These are phyloP conservation scores for Carex kokanica DNA, from an alignment of 176 grass and related monocot species.

Conservation along the genomic window DNA sequence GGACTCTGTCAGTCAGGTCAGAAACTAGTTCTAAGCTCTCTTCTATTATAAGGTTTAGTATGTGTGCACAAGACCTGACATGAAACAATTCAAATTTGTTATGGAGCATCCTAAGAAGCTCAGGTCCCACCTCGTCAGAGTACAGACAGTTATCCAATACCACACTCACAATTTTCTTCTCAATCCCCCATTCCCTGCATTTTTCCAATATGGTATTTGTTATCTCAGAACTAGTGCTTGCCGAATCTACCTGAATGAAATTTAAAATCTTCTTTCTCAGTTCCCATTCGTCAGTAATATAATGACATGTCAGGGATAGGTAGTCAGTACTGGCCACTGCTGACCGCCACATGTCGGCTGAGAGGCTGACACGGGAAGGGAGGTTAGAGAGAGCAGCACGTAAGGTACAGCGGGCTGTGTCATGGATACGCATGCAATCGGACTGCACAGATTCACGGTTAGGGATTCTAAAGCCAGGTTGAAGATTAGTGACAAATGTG, in stretches of 20 bases:
- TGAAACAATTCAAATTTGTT: conserved; percentile 69
- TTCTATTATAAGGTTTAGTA: conserved; percentile 74
- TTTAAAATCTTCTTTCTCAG: conserved; percentile 87
- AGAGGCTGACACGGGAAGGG: conserved; percentile 58
- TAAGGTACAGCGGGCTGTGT: conserved; percentile 51
- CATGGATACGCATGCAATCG: conserved; percentile 89
- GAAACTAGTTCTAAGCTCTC: conserved; percentile 62
- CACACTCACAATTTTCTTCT: conserved; percentile 60
- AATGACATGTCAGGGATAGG: conserved; percentile 84
- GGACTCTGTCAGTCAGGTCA: conserved; percentile 55
- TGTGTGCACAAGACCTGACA: conserved; percentile 61
- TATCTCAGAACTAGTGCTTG: conserved; percentile 50
- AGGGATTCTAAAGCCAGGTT: conserved; percentile 78
- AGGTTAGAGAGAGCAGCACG: conserved; percentile 48
- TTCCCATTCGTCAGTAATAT: conserved; percentile 85
- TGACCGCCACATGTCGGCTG: conserved; percentile 79
- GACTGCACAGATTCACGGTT: conserved; percentile 55
- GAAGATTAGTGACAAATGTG: conserved; percentile 81
- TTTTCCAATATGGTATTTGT: conserved; percentile 59
- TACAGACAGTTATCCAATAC: conserved; percentile 67
- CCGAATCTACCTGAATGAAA: conserved; percentile 60
- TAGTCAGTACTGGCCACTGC: conserved; percentile 47
- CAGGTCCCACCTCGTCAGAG: conserved; percentile 53
- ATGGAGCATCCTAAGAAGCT: conserved; percentile 59
- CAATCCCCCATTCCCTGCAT: conserved; percentile 72